A percentile compares a stretch with the other conserved stretches of the same genome.
phyloP scores from a whole-genome alignment of 73 alveolate genomes.

The Paraurostyla sp. region DNA sequence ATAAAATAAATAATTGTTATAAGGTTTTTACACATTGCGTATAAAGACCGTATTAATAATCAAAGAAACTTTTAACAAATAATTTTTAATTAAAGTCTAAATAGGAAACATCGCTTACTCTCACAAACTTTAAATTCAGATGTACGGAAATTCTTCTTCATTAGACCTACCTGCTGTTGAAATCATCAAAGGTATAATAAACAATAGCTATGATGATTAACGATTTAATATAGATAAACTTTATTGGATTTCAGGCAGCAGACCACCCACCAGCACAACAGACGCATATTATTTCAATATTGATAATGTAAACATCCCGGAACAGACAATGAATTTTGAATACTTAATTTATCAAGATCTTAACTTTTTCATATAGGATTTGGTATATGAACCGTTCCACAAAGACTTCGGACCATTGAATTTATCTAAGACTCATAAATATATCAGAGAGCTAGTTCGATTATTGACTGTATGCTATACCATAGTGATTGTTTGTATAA shows the following conservation, averaged over 20 bases:
- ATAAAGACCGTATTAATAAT: background rate
- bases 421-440: conserved; percentile 78
- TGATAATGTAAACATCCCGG: conserved; percentile 52
- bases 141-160: background rate
- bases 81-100: conserved; percentile 30
- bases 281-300: conserved; percentile 70
- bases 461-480: background rate
- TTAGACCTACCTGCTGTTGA: conserved; percentile 47
- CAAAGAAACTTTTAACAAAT: background rate
- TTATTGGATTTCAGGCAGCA: conserved; percentile 60
- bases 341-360: background rate
- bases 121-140: background rate
- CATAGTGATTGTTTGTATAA: background rate
- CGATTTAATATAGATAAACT: conserved; percentile 41
- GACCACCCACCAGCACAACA: conserved; percentile 41
- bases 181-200: conserved; percentile 10
- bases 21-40: background rate
- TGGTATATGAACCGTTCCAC: conserved; percentile 80
- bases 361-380: too few species aligned
- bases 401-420: conserved; percentile 88
- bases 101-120: conserved; percentile 37
- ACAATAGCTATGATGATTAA: background rate
- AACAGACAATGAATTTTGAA: too few species aligned
- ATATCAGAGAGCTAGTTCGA: conserved; percentile 75
- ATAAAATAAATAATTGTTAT: background rate